Base-by-base conservation (phyloP, 108 stramenopile species). In the Tribonema minus region DNA sequence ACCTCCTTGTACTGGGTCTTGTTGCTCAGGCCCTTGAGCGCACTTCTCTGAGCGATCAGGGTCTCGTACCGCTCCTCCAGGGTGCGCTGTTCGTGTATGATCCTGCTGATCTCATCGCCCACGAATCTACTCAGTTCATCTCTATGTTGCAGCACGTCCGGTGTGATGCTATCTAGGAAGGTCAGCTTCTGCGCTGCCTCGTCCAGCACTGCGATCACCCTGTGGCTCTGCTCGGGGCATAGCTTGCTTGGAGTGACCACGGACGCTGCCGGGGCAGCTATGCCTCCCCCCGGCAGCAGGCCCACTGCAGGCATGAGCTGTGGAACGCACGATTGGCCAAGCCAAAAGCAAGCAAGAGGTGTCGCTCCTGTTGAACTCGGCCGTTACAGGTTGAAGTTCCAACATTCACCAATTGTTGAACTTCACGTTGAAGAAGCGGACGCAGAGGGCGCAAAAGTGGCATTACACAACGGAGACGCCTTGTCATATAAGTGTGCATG, bases 61-160 rank as follows among this genome's bases (percentile, higher is more conserved):
- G 84, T 67, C 58, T 87, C 85, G 37, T 87, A 87, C 33, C 85
- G 71, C 15, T 26, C 69, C 31, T 86, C 87, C 25, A 86, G 72
- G 4, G 76, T 58, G 1, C 85, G 78, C 64, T 87, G 87, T 36
- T 87, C 86, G 33, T 81, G 71, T 2, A 87, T 80, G 29, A 86
- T 86, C n/a, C 87, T 67, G 1, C 82, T 76, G 36, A 87, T 87
- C 68, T 89, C 88, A 3, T 88, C 88, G 6, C 88, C 88, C 15
- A 89, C 87, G 58, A 89, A 89, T 37, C 85, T 85, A n/a, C 86
- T 83, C 3, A 89, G 82, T 75, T 89, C 88, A 41, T 89, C 88
- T 6, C 88, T 79, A 29, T 89, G 88, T 34, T 86, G 86, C 5
- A 89, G 84, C 15, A 89, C 84, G 32, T 89, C 88, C 6, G 88